phyloP scores from a whole-genome alignment of 306 rosid genomes.

The Styphnolobium japonicum region DNA sequence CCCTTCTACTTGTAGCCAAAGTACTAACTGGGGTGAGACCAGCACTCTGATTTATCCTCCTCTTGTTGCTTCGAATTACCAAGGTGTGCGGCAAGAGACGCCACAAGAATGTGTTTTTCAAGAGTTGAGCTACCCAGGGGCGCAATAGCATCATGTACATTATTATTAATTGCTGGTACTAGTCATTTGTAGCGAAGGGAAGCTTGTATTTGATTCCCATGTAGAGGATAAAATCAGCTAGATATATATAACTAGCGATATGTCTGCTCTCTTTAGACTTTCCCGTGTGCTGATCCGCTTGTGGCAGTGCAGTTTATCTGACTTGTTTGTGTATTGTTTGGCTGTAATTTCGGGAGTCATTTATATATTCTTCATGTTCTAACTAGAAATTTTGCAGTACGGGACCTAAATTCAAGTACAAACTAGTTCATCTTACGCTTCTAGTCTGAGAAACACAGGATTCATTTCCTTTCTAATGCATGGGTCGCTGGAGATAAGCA shows the following conservation, averaged over 20 bases:
- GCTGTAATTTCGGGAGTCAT: background rate
- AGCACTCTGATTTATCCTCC: conserved; percentile 43
- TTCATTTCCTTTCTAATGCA: background rate
- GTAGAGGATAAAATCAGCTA: conserved; percentile 13
- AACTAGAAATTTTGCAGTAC: background rate
- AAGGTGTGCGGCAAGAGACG: conserved; percentile 11
- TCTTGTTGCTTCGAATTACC: conserved; percentile 22
- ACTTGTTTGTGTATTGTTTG: conserved; percentile 10
- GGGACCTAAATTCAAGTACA: background rate
- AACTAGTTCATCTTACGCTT: background rate
- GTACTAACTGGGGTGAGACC: conserved; percentile 47
- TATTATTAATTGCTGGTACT: background rate
- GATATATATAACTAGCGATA: background rate
- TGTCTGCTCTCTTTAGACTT: background rate
- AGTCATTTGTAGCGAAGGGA: conserved; percentile 7
- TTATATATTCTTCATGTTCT: conserved; percentile 5
- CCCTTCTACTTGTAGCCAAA: conserved; percentile 11
- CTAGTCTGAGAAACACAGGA: background rate
- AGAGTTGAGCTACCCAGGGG: conserved; percentile 38
- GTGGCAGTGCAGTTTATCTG: conserved; percentile 13
- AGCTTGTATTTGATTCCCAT: conserved; percentile 17
- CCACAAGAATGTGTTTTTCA: conserved; percentile 37
- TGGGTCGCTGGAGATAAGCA: background rate
- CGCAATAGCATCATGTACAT: conserved; percentile 21
- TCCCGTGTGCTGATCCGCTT: conserved; percentile 3